These are phyloP conservation scores for Candida frijolesensis DNA, from an alignment of 1,139 yeast genomes.

Conservation along the genomic window DNA sequence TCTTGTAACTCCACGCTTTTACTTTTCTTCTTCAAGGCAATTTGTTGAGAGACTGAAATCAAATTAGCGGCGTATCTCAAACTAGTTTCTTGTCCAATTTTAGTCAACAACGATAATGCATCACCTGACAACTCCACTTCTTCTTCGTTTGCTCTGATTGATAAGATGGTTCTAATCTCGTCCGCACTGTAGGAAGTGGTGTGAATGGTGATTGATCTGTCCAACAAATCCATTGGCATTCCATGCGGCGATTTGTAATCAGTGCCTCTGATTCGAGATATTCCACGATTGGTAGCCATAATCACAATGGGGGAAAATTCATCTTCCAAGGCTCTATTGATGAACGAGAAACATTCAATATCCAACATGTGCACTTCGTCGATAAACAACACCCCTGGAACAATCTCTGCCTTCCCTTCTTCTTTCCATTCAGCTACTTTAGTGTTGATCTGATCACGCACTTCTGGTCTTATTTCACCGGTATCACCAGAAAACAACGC, in stretches of 20 bases:
- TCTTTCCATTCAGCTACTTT: conserved; percentile 99
- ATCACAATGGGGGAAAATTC: conserved; percentile 96
- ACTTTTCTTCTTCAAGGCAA: conserved; percentile 80
- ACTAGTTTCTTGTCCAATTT: conserved; percentile 90
- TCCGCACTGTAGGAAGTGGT: conserved; percentile 76
- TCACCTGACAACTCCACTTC: conserved; percentile 85
- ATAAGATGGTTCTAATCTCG: conserved; percentile 82
- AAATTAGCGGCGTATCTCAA: conserved; percentile 91
- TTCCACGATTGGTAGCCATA: conserved; percentile 98
- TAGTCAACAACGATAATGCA: conserved; percentile 86
- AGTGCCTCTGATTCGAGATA: conserved; percentile 90
- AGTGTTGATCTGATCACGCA: conserved; percentile 94
- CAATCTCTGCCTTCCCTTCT: conserved; percentile 97
- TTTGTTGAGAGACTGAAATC: conserved; percentile 84
- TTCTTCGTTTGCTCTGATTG: conserved; percentile 94
- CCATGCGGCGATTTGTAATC: conserved; percentile 96
- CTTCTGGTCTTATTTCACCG: conserved; percentile 94
- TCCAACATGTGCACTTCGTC: conserved; percentile 99
- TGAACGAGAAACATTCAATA: conserved; percentile 93
- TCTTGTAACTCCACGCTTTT: conserved; percentile 75
- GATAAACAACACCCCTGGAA: conserved; percentile 97
- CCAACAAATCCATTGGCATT: conserved; percentile 89
- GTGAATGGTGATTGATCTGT: conserved; percentile 90
- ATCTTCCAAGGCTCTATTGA: conserved; percentile 95
- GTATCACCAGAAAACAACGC: conserved; percentile 97